Conservation (phyloP, 805 yeast species). For the Monosporozyma aerobia region DNA sequence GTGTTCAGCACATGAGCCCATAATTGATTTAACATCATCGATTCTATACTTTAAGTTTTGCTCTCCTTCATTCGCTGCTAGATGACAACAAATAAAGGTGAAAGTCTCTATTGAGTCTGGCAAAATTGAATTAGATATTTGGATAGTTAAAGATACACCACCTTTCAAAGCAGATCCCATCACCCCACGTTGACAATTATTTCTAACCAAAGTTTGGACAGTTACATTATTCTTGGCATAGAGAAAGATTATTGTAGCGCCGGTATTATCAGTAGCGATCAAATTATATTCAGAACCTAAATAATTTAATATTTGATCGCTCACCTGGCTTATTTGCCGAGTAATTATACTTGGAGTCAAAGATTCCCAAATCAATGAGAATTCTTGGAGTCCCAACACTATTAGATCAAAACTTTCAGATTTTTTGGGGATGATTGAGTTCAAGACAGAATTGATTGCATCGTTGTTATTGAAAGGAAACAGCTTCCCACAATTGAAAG, state of each 20-base stretch:
- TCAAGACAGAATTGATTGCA: slow-evolving; percentile 23
- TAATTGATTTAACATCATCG: slow-evolving; percentile 44
- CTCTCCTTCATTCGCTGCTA: slow-evolving; percentile 71
- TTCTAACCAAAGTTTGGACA: slow-evolving; percentile 25
- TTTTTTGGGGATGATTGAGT: slow-evolving; percentile 30
- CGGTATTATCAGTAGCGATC: not conserved
- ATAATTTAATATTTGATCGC: slow-evolving; percentile 12
- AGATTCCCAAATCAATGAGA: slow-evolving; percentile 48
- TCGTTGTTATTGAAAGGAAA: slow-evolving; percentile 31
- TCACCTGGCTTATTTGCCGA: slow-evolving; percentile 25
- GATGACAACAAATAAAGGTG: slow-evolving; percentile 63
- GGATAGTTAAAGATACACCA: slow-evolving; percentile 41
- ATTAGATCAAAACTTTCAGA: slow-evolving; percentile 31
- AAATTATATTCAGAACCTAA: not conserved
- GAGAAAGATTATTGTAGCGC: slow-evolving; percentile 28
- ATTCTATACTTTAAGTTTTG: slow-evolving; percentile 41
- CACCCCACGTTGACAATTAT: slow-evolving; percentile 45
- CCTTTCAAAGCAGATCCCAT: slow-evolving; percentile 65
- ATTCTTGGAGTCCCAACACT: slow-evolving; percentile 61
- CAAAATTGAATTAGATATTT: slow-evolving; percentile 31
- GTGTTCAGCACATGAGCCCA: slow-evolving; percentile 22
- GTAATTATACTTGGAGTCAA: slow-evolving; percentile 34
- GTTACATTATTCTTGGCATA: slow-evolving; percentile 33
- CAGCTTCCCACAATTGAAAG: slow-evolving; percentile 51
- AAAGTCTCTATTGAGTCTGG: slow-evolving; percentile 28